These are phyloP conservation scores for Oxytropis ochrocephala DNA, from an alignment of 306 rosid species.

Conservation along the genomic window DNA sequence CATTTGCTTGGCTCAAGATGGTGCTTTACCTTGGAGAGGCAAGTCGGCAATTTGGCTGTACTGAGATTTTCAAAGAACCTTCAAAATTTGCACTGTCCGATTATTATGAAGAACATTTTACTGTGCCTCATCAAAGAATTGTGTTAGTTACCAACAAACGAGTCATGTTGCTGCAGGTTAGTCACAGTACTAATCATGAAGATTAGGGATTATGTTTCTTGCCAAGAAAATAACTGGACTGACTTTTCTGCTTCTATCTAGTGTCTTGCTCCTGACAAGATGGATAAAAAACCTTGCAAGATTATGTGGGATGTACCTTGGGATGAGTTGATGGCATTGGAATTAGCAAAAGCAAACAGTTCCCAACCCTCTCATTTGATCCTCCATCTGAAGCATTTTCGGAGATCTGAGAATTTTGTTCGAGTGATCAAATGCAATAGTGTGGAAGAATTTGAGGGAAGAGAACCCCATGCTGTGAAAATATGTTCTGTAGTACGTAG, in stretches of 20 bases:
- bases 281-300: constrained; percentile 91
- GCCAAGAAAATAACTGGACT: constrained; percentile 25
- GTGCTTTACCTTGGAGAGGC: constrained; percentile 91
- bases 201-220: constrained; percentile 15
- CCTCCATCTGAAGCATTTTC: constrained; percentile 81
- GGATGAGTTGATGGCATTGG: constrained; percentile 92
- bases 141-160: constrained; percentile 88
- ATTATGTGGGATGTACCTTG: constrained; percentile 93
- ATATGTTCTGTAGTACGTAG: constrained; percentile 62
- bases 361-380: constrained; percentile 80
- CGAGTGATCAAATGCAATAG: constrained; percentile 60
- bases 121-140: constrained; percentile 67
- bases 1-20: constrained; percentile 50
- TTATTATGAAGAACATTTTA: constrained; percentile 76
- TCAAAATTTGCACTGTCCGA: constrained; percentile 93
- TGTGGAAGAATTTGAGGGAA: constrained; percentile 54
- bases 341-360: constrained; percentile 75
- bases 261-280: constrained; percentile 78
- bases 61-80: constrained; percentile 94
- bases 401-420: constrained; percentile 76
- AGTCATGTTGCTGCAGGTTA: constrained; percentile 87
- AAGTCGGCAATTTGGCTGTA: constrained; percentile 84
- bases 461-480: constrained; percentile 75
- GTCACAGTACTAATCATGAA: constrained; percentile 18
- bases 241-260: constrained; percentile 31